Base-by-base conservation (phyloP, 805 yeast genomes). In the Candida maltosa region DNA sequence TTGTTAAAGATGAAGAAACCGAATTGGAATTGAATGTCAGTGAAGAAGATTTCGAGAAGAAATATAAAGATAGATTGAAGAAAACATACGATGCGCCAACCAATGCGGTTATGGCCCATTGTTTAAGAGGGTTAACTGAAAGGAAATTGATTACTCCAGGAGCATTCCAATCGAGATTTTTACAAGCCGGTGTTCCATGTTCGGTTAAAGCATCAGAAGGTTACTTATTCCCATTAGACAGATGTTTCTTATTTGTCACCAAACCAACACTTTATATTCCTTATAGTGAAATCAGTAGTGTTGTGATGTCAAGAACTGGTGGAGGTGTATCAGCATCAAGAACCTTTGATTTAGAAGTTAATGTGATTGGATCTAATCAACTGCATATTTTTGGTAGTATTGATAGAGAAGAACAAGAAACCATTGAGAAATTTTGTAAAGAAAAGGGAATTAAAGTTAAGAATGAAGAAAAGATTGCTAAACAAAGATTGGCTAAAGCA, bases 141-240 rank as follows among this genome's bases (percentile, higher is more conserved):
- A 78, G 89, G 42, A 81, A 88, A 52, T 78, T 91, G 38, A 79
- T 87, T 18, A 79, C 80, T 27, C 96, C 97, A 0, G 95, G 96
- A 10, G 70, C 83, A 3, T 93, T 78, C 69, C 72, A 73, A 41
- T 82, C 95, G 4, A 76, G 80, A 26, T 82, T 80, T 52, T 79
- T 78, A 29, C 87, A 83, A 50, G 84, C 95, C 10, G 96, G 95
- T 4, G 83, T 93, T 19, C 74, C 87, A 15, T 91, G 97, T 63
- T 87, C 97, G 5, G 75, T 87, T 48, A 93, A 91, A 60, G 97
- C 97, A 0, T 83, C 86, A 33, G 97, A 93, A 66, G 97, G 98
- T 19, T 84, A 88, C 49, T 64, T 93, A 41, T 93, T 86, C 59
- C 87, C 95, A n/a, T 73, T 93, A 40, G 98, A 93, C 46, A 85